Base-by-base conservation (phyloP, 225 moss, liverwort and hornwort species). In the Pleurozium schreberi region DNA sequence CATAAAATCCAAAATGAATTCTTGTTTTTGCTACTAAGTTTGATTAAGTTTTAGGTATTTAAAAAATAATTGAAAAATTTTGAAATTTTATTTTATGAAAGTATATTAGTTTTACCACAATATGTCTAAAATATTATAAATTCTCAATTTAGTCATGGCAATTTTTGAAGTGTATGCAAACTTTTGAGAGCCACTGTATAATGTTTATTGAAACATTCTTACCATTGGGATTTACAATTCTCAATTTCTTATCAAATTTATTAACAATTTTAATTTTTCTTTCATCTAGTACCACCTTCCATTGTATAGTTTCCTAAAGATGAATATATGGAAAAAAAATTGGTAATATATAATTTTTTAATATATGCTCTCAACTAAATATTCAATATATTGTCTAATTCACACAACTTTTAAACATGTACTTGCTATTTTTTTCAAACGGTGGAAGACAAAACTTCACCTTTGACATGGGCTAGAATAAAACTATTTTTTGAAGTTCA, bases 31-130 rank as follows among this genome's bases (percentile, higher is more conserved):
- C n/a, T n/a, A n/a, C n/a, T n/a, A 53, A 66, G 3, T 36, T 66
- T 66, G 10, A 38, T 38, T 33, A 20, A 33, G n/a, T n/a, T n/a
- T n/a, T n/a, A n/a, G n/a, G n/a, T n/a, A 8, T 63, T 63, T 8
- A 3, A 30, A 23, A 63, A 63, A 63, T n/a, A n/a, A 31, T 30
- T 63, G 0, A 7, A 31, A 31, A 30, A 5, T 65, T 33, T 67
- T 23, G 7, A n/a, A n/a, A 7, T 9, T 22, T n/a, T 40, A 12
- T 7, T 23, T 40, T 10, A 7, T 68, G 5, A 4, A 68, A 12
- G 11, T 23, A 0, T n/a, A 2, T 68, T 68, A 12, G 2, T n/a
- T 22, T 2, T 40, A n/a, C 7, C 0, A n/a, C 1, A 68, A 1
- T 38, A 10, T 20, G 11, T 21, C 38, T 38, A 21, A 38, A 67